Conservation (phyloP, 371 early-diverging fungal species). For the Apophysomyces trapeziformis region DNA sequence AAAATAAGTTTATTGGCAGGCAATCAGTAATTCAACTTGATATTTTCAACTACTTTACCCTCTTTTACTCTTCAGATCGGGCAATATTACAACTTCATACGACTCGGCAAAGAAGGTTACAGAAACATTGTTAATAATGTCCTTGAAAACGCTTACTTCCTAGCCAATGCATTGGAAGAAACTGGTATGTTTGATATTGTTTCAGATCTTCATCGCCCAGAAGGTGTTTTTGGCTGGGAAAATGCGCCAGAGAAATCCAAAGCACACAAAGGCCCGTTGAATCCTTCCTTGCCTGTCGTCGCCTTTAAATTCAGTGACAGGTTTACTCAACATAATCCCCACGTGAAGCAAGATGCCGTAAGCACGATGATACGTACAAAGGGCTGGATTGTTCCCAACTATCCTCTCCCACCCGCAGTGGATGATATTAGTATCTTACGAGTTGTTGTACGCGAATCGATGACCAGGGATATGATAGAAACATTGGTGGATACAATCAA, state of each 20-base stretch:
- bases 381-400: slow-evolving; percentile 54
- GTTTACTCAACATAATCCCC: slow-evolving; percentile 43
- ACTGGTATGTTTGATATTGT: slow-evolving; percentile 61
- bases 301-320: slow-evolving; percentile 61
- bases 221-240: slow-evolving; percentile 40
- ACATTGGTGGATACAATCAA: slow-evolving; percentile 26
- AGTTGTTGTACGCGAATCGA: slow-evolving; percentile 49
- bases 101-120: slow-evolving; percentile 71
- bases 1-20: too few species aligned
- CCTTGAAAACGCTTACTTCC: slow-evolving; percentile 55
- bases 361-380: slow-evolving; percentile 36
- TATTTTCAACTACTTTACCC: not conserved
- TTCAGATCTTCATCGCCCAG: slow-evolving; percentile 61
- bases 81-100: slow-evolving; percentile 79
- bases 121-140: slow-evolving; percentile 57
- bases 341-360: slow-evolving; percentile 37
- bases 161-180: slow-evolving; percentile 55
- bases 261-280: slow-evolving; percentile 18
- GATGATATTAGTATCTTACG: slow-evolving; percentile 41
- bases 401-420: slow-evolving; percentile 39
- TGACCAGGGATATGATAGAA: slow-evolving; percentile 37
- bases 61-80: slow-evolving; percentile 37
- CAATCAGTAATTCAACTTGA: not conserved
- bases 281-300: slow-evolving; percentile 63
- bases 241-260: not conserved